These are phyloP conservation scores for Pinus taeda DNA, from an alignment of 75 land plant genomes.

Conservation along the genomic window DNA sequence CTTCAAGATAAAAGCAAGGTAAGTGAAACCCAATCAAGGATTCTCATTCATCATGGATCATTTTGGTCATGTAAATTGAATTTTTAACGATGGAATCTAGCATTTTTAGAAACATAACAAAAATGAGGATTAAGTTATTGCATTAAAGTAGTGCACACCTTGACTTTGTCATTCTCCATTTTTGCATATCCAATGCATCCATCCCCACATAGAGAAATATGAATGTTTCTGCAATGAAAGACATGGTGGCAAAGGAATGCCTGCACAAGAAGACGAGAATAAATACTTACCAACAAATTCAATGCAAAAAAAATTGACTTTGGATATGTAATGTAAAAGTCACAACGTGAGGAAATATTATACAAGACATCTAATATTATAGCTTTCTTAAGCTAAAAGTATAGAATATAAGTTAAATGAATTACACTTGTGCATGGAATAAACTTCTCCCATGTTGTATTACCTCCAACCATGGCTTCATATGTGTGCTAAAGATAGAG, in stretches of 20 bases:
- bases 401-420: not conserved
- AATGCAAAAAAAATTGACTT: not conserved
- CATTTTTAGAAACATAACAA: not conserved
- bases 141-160: conserved; percentile 6
- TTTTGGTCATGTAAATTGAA: not conserved
- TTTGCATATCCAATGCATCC: conserved; percentile 36
- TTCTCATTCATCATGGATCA: not conserved
- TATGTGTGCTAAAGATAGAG: too few relatives aligned
- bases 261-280: conserved; percentile 5
- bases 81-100: not conserved
- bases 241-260: conserved; percentile 38
- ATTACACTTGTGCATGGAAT: too few relatives aligned
- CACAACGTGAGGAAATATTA: not conserved
- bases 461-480: too few relatives aligned
- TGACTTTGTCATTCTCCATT: conserved; percentile 20
- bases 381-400: not conserved
- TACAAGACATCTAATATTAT: not conserved
- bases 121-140: too few relatives aligned
- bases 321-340: not conserved
- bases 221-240: conserved; percentile 43
- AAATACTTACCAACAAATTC: not conserved
- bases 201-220: conserved; percentile 45
- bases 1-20: not conserved
- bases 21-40: not conserved
- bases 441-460: too few relatives aligned